These are phyloP conservation scores for Gnaphalium uliginosum DNA, from an alignment of 129 eudicot genomes.

Conservation along the genomic window DNA sequence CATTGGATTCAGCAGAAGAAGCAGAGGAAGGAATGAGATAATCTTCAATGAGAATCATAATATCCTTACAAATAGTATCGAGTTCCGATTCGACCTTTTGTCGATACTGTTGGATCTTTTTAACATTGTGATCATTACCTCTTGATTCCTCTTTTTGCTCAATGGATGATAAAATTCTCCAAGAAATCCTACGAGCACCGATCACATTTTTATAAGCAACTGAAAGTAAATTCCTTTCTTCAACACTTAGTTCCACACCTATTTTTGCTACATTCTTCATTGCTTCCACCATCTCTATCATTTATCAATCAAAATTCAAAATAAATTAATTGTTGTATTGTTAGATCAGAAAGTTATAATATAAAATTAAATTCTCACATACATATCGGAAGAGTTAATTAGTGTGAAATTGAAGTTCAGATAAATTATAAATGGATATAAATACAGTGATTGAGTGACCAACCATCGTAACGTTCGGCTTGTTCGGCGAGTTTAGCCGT, in stretches of 20 bases:
- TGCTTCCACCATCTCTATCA: slow-evolving; percentile 67
- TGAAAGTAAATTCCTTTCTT: slow-evolving; percentile 65
- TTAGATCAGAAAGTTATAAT: too few relatives aligned
- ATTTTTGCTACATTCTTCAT: slow-evolving; percentile 61
- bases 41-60: slow-evolving; percentile 60
- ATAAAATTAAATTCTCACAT: too few relatives aligned
- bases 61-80: slow-evolving; percentile 55
- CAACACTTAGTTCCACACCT: slow-evolving; percentile 61
- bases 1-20: slow-evolving; percentile 59
- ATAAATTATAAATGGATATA: too few relatives aligned
- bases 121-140: slow-evolving; percentile 60
- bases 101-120: slow-evolving; percentile 57
- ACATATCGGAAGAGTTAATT: too few relatives aligned
- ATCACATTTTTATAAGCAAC: slow-evolving; percentile 70
- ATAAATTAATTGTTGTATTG: too few relatives aligned
- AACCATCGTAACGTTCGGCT: slow-evolving; percentile 41
- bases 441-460: neutral
- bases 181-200: slow-evolving; percentile 63
- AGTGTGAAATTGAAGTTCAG: neutral
- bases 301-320: neutral
- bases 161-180: slow-evolving; percentile 68
- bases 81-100: slow-evolving; percentile 61
- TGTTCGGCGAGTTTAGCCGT: slow-evolving; percentile 5
- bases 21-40: slow-evolving; percentile 69
- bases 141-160: slow-evolving; percentile 65